Conservation (phyloP, 1,284 basidiomycete species). For the Retiboletus fuscus region DNA sequence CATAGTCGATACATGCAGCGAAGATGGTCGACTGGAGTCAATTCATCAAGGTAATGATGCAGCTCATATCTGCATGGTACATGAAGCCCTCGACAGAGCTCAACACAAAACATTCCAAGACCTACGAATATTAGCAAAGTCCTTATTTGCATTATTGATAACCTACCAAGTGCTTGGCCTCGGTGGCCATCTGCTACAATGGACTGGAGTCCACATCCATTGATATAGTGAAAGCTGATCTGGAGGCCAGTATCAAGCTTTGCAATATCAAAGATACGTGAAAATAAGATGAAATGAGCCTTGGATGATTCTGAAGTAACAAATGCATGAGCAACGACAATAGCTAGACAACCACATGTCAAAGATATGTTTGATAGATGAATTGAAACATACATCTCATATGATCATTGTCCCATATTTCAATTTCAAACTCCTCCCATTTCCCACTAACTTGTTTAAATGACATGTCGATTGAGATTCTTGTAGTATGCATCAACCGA, state of each 20-base stretch:
- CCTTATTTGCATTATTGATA: background rate
- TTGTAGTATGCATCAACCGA: background rate
- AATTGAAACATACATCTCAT: background rate
- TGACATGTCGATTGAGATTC: slow-evolving; percentile 24
- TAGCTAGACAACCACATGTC: too few species aligned
- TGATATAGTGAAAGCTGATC: background rate
- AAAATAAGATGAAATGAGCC: background rate
- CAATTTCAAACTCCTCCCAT: slow-evolving; percentile 23
- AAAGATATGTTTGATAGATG: too few species aligned
- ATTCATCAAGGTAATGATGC: background rate
- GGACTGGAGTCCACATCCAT: background rate
- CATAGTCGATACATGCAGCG: background rate
- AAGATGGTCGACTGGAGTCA: background rate
- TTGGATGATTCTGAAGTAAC: background rate
- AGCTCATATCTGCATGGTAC: background rate
- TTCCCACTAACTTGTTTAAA: slow-evolving; percentile 21
- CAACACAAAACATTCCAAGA: background rate
- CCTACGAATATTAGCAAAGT: background rate
- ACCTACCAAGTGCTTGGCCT: background rate
- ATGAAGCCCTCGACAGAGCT: too few species aligned
- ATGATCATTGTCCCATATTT: background rate
- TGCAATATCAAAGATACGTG: too few species aligned
- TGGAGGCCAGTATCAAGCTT: background rate
- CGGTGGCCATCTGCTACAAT: background rate
- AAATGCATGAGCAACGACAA: background rate